These are phyloP conservation scores for Cercophora newfieldiana DNA, from an alignment of 495 filamentous ascomycete species.

Conservation along the genomic window DNA sequence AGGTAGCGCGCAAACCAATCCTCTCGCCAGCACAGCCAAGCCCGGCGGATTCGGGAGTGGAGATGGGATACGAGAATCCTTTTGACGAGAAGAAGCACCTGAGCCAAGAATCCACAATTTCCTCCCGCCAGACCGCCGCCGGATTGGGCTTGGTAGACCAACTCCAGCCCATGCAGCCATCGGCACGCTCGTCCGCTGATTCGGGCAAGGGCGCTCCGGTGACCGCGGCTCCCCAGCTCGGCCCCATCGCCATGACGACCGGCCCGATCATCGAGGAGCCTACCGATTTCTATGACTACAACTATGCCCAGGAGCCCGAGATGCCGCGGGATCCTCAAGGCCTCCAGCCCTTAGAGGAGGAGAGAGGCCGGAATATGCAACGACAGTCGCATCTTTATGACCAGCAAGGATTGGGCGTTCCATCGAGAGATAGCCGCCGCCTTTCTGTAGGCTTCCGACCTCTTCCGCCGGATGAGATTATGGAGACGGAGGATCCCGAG, in stretches of 20 bases:
- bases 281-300: conserved; percentile 31
- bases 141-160: conserved; percentile 27
- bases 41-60: conserved; percentile 30
- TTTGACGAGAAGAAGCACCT: conserved; percentile 22
- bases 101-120: conserved; percentile 20
- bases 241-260: conserved; percentile 2
- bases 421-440: conserved; percentile 65
- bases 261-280: conserved; percentile 31
- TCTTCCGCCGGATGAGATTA: conserved; percentile 73
- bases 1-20: conserved; percentile 23
- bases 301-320: conserved; percentile 21
- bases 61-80: conserved; percentile 25
- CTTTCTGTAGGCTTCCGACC: conserved; percentile 91
- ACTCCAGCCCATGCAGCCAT: conserved; percentile 21
- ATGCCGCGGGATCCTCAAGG: conserved; percentile 13
- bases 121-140: conserved; percentile 16
- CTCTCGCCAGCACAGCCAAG: conserved; percentile 26
- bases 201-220: conserved; percentile 15
- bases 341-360: conserved; percentile 27
- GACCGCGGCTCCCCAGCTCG: conserved; percentile 15
- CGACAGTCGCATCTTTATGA: conserved; percentile 39
- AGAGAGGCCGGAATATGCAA: conserved; percentile 36
- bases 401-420: conserved; percentile 49
- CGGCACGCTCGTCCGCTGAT: conserved; percentile 24
- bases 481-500: conserved; percentile 81